phyloP scores from a whole-genome alignment of 305 asterid species.

The Plantago lanceolata region DNA sequence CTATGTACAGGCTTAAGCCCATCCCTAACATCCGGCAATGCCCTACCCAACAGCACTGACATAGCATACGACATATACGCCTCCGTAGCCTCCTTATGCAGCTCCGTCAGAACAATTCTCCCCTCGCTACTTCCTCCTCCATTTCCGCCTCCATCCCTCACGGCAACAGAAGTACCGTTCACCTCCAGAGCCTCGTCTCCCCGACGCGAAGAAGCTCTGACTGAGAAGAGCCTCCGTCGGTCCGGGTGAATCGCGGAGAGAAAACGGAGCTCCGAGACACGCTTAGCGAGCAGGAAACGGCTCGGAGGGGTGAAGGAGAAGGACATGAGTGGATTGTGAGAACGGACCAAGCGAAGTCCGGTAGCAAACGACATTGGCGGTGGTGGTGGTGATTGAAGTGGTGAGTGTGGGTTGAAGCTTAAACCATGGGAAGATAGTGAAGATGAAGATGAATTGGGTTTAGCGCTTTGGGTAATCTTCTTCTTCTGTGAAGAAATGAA shows the following conservation, averaged over 20 bases:
- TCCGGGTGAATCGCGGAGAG: slow-evolving; percentile 34
- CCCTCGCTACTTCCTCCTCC: slow-evolving; percentile 52
- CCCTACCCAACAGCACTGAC: slow-evolving; percentile 93
- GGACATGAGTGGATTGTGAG: slow-evolving; percentile 30
- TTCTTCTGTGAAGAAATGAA: no score
- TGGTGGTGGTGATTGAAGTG: slow-evolving; percentile 19
- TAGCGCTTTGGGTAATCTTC: no score
- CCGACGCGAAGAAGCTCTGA: slow-evolving; percentile 44
- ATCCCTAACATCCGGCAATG: slow-evolving; percentile 85
- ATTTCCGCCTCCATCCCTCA: slow-evolving; percentile 34
- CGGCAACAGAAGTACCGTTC: slow-evolving; percentile 45
- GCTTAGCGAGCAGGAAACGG: slow-evolving; percentile 33
- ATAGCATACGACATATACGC: slow-evolving; percentile 91
- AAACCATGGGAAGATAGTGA: no score
- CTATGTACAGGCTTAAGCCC: slow-evolving; percentile 98
- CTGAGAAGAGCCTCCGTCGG: slow-evolving; percentile 32
- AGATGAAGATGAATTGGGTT: no score
- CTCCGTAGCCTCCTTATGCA: slow-evolving; percentile 94
- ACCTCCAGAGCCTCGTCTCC: slow-evolving; percentile 48
- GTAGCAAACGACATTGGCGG: slow-evolving; percentile 48
- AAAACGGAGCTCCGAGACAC: slow-evolving; percentile 49
- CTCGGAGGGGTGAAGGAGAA: slow-evolving; percentile 32
- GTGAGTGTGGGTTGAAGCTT: no score
- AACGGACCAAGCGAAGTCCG: slow-evolving; percentile 60
- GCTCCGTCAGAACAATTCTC: slow-evolving; percentile 56